Base-by-base conservation (phyloP, 75 land plant genomes). In the Adiantum capillusveneris region DNA sequence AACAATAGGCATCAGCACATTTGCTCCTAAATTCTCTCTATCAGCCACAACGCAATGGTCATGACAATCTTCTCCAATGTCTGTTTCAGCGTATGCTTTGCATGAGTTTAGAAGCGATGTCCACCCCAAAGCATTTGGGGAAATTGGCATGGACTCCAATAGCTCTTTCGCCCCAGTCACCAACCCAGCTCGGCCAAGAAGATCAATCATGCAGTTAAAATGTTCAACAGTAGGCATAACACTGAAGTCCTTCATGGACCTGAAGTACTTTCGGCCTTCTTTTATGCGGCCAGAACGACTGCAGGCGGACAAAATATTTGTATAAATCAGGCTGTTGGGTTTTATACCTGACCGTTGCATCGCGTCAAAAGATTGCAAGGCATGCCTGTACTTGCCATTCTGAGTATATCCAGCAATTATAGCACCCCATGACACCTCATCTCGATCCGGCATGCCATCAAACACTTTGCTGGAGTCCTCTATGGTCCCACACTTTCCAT, bases 351-450 rank as follows among this genome's bases (percentile, higher is more conserved):
- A 59, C n/a, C 11, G 25, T 41, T 54, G 46, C 73, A 70, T 70
- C 18, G 55, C 31, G 21, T 39, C 25, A 43, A 53, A 70, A 11
- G 44, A 26, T 0, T 30, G 46, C 25, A 79, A 27, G 26, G 75
- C 76, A 57, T 74, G 59, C 22, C 30, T 21, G 27, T 16, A 63
- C 34, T 11, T 50, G 6, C 71, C 71, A 67, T 66, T 64, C n/a
- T 58, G 48, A 7, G 74, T 62, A 67, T 66, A 58, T 18, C 75
- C 72, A 13, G 53, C 73, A 44, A 82, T 58, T 1, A 73, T 42
- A 27, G 79, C 62, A 54, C 72, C 79, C 79, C 79, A 83, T 1
- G 73, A 57, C n/a, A 79, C 70, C 12, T 69, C 58, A 68, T 79
- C 76, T 60, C 77, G 71, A 18, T 57, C 29, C 53, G 31, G 46